Evolutionary conservation across 2,329 filamentous ascomycete species (phyloP).

Genomic region (Aphanocladium album): DNA sequence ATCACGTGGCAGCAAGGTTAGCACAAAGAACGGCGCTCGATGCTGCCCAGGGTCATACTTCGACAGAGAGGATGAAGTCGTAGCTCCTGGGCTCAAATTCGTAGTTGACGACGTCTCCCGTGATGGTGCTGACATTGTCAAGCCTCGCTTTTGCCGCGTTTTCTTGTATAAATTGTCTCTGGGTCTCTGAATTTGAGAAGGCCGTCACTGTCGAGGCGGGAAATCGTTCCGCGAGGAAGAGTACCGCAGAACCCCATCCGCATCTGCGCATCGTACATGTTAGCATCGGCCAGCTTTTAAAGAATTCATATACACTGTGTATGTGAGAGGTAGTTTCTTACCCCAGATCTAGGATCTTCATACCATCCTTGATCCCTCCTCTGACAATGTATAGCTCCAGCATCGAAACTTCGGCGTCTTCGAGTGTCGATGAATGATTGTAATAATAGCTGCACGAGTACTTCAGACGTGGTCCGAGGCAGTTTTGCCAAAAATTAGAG

Average conservation of each 20-base stretch:
- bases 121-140: constrained; percentile 57
- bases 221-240: constrained; percentile 61
- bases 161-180: constrained; percentile 61
- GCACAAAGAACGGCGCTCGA: not conserved
- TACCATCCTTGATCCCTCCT: constrained; percentile 53
- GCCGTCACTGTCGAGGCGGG: constrained; percentile 58
- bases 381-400: constrained; percentile 56
- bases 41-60: constrained; percentile 24
- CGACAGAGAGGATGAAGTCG: constrained; percentile 63
- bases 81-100: constrained; percentile 54
- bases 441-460: constrained; percentile 63
- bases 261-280: constrained; percentile 39
- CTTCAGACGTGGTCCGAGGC: constrained; percentile 65
- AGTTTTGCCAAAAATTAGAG: constrained; percentile 55
- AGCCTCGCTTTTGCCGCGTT: constrained; percentile 52
- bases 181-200: constrained; percentile 64
- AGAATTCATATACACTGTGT: not conserved
- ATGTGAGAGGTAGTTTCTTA: constrained; percentile 25
- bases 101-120: constrained; percentile 57
- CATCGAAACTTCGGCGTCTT: constrained; percentile 62
- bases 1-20: not conserved
- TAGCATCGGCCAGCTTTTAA: not conserved
- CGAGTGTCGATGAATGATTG: constrained; percentile 55
- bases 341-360: constrained; percentile 59
- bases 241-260: constrained; percentile 61